Percentiles rank a stretch among this genome's conserved stretches.
phyloP scores from a whole-genome alignment of 768 basidiomycete species.

The Amanita brunnescens region DNA sequence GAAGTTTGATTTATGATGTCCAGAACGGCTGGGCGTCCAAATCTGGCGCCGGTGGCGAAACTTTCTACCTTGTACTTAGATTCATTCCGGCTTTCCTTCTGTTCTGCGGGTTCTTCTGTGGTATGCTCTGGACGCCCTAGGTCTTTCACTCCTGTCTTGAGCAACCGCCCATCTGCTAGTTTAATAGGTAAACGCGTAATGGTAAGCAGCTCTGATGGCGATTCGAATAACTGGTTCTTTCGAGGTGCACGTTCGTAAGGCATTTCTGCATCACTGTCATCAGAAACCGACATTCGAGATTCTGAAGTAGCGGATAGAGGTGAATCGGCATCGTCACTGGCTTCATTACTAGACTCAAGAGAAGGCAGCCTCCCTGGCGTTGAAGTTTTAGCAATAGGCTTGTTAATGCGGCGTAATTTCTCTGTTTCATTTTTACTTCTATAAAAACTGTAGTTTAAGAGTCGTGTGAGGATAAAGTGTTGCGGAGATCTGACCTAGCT shows the following conservation, averaged over 20 bases:
- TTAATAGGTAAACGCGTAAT: conserved; percentile 79
- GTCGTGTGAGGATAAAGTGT: background rate
- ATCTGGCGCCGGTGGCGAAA: conserved; percentile 75
- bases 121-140: conserved; percentile 11
- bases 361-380: conserved; percentile 56
- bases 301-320: conserved; percentile 16
- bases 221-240: conserved; percentile 36
- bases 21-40: conserved; percentile 74
- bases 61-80: conserved; percentile 42
- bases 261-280: conserved; percentile 63
- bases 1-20: conserved; percentile 63
- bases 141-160: conserved; percentile 39
- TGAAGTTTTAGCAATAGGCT: conserved; percentile 37
- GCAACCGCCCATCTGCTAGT: conserved; percentile 69
- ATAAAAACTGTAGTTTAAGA: background rate
- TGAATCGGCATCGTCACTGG: conserved; percentile 13
- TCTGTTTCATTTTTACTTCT: conserved; percentile 85
- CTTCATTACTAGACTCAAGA: conserved; percentile 50
- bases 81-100: conserved; percentile 18
- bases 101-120: conserved; percentile 24
- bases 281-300: conserved; percentile 16
- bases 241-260: conserved; percentile 62
- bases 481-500: conserved; percentile 45
- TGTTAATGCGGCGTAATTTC: conserved; percentile 57
- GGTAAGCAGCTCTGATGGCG: conserved; percentile 37